Evolutionary conservation across 352 stramenopile species (phyloP).

Genomic region (Peronospora belbahrii): DNA sequence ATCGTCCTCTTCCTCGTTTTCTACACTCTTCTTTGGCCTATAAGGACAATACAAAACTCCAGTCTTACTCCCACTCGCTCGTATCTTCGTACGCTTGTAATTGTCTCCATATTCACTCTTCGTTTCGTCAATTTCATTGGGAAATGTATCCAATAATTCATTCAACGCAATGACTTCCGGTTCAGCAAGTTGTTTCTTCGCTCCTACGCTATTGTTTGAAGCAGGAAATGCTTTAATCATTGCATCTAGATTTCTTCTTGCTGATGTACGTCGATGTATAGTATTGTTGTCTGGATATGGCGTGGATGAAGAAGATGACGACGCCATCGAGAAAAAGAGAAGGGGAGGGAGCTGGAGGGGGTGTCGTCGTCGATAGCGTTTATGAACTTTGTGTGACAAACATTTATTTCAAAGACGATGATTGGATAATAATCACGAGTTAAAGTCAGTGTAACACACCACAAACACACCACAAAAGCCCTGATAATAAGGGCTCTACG

Average conservation of each 20-base stretch:
- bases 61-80: background rate
- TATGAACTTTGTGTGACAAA: too few relatives aligned
- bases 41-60: background rate
- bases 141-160: constrained; percentile 56
- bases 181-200: constrained; percentile 30
- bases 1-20: constrained; percentile 4
- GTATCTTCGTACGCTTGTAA: constrained; percentile 1
- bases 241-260: constrained; percentile 3
- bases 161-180: constrained; percentile 59
- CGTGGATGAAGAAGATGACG: constrained; percentile 4
- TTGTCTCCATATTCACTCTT: constrained; percentile 4
- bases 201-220: background rate
- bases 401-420: background rate
- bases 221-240: background rate
- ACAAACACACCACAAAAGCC: too few relatives aligned
- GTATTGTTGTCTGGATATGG: background rate
- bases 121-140: constrained; percentile 47
- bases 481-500: too few relatives aligned
- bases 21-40: background rate
- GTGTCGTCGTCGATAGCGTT: too few relatives aligned
- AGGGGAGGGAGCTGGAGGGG: background rate
- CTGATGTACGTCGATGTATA: constrained; percentile 2
- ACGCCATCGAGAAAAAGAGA: constrained; percentile 5
- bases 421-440: background rate
- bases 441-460: too few relatives aligned